A percentile compares a stretch with the other conserved stretches of the same genome.
phyloP scores from a whole-genome alignment of 2,329 filamentous ascomycete genomes.

The Colletotrichum coccodes region DNA sequence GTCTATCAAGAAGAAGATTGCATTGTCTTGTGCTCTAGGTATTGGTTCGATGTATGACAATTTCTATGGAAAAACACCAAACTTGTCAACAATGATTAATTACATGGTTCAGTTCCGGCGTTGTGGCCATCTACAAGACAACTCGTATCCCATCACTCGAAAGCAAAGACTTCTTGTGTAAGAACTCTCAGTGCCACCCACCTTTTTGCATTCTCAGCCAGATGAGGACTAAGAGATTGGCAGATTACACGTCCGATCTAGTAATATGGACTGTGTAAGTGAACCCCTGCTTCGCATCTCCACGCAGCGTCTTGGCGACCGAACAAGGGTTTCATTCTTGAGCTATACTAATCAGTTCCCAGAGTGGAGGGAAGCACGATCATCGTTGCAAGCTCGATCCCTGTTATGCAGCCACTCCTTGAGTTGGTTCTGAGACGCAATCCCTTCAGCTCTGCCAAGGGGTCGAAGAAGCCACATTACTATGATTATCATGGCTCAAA shows the following conservation, averaged over 20 bases:
- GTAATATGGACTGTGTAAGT: conserved; percentile 57
- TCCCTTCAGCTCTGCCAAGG: conserved; percentile 37
- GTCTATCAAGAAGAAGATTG: conserved; percentile 51
- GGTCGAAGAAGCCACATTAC: neutral
- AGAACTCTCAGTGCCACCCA: no score
- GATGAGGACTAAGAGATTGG: no score
- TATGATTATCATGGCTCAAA: neutral
- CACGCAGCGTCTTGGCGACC: neutral
- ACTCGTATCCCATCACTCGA: conserved; percentile 44
- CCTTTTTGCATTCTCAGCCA: neutral
- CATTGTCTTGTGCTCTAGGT: conserved; percentile 47
- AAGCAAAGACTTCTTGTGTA: conserved; percentile 38
- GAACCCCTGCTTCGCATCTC: neutral
- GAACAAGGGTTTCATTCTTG: no score
- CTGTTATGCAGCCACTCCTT: conserved; percentile 44
- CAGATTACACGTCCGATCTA: conserved; percentile 51
- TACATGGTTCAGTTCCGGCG: conserved; percentile 33
- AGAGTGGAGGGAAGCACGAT: conserved; percentile 47
- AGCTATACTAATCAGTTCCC: no score
- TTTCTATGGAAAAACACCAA: no score
- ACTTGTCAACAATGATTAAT: no score
- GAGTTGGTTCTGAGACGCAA: conserved; percentile 3
- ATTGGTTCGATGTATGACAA: conserved; percentile 48
- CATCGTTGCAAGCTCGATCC: conserved; percentile 48
- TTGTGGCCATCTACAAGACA: conserved; percentile 46